Conservation (phyloP, 2,329 filamentous ascomycete species). For the Verticillium isaacii region DNA sequence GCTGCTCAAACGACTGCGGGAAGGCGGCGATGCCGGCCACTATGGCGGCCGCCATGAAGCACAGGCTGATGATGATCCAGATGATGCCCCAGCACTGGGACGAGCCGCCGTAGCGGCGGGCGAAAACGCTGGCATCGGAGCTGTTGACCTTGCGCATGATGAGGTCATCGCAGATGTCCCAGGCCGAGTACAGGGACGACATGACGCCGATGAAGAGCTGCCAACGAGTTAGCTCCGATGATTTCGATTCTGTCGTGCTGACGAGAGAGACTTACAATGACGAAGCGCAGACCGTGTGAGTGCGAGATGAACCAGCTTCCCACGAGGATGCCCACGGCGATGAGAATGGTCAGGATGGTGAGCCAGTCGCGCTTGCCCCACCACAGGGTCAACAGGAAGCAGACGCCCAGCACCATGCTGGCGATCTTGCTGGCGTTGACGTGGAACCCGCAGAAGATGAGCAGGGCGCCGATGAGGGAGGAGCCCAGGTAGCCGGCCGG, state of each 20-base stretch:
- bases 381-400: conserved; percentile 76
- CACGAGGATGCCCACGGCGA: conserved; percentile 66
- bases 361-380: conserved; percentile 78
- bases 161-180: conserved; percentile 82
- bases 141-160: conserved; percentile 77
- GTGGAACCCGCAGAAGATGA: conserved; percentile 77
- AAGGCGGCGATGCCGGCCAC: conserved; percentile 75
- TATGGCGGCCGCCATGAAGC: conserved; percentile 69
- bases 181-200: conserved; percentile 74
- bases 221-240: not conserved
- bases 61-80: conserved; percentile 68
- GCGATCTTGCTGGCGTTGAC: conserved; percentile 79
- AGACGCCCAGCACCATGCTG: conserved; percentile 66
- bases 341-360: conserved; percentile 64
- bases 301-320: conserved; percentile 78
- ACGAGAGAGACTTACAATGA: conserved; percentile 46
- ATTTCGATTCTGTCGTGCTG: too few relatives aligned
- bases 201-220: conserved; percentile 77
- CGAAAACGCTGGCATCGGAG: conserved; percentile 75
- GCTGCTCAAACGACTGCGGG: conserved; percentile 62
- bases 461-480: conserved; percentile 68
- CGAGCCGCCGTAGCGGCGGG: conserved; percentile 71
- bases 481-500: conserved; percentile 77
- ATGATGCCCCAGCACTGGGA: conserved; percentile 78
- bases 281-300: conserved; percentile 67